These are phyloP conservation scores for Fistulinella prunicolor DNA, from an alignment of 768 basidiomycete genomes.

Conservation along the genomic window DNA sequence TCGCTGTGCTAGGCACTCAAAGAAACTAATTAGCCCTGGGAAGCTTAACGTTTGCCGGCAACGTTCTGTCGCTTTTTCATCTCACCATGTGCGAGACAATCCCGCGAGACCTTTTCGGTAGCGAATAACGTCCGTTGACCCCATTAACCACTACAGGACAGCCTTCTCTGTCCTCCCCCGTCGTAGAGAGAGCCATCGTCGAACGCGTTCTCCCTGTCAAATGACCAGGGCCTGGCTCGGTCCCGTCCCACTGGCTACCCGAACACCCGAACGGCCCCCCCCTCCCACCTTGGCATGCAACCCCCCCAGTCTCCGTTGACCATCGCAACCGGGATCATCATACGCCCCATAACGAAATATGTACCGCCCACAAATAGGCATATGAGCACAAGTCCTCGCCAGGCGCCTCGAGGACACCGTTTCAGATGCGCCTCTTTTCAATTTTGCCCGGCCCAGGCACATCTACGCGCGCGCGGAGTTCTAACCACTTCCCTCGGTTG, in stretches of 20 bases:
- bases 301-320: background rate
- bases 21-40: constrained; percentile 33
- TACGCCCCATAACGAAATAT: constrained; percentile 16
- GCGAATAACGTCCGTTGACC: constrained; percentile 32
- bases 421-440: constrained; percentile 29
- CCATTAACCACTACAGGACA: background rate
- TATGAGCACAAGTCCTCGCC: constrained; percentile 16
- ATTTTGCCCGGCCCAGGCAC: constrained; percentile 27
- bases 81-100: constrained; percentile 28
- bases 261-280: no score
- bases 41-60: constrained; percentile 36
- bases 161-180: background rate
- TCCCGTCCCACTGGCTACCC: constrained; percentile 6
- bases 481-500: constrained; percentile 16
- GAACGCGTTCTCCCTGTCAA: constrained; percentile 19
- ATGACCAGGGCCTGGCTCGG: no score
- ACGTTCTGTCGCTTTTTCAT: constrained; percentile 27
- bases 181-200: constrained; percentile 12
- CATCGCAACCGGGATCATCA: constrained; percentile 24
- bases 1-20: constrained; percentile 35
- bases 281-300: no score
- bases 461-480: constrained; percentile 21
- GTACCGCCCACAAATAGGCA: constrained; percentile 22
- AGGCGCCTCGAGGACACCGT: constrained; percentile 27
- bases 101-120: constrained; percentile 35